phyloP scores from a whole-genome alignment of 768 basidiomycete genomes.

The Pleurotus pulmonarius region DNA sequence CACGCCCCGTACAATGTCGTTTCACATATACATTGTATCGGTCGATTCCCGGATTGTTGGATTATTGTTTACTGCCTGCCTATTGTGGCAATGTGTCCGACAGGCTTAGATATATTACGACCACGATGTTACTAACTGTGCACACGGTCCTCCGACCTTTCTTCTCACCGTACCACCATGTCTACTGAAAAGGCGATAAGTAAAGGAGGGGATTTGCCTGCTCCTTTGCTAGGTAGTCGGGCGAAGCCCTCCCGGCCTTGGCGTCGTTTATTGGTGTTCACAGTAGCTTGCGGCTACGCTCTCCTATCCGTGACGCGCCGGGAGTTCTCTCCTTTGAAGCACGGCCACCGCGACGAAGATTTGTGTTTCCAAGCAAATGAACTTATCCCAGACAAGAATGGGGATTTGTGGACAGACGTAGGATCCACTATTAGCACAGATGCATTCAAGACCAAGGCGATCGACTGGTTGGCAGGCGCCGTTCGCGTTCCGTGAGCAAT shows the following conservation, averaged over 20 bases:
- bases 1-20: background rate
- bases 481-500: slow-evolving; percentile 38
- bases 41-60: too few relatives aligned
- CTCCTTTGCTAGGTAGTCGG: background rate
- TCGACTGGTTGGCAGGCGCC: slow-evolving; percentile 47
- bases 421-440: slow-evolving; percentile 27
- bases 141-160: background rate
- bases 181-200: background rate
- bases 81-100: too few relatives aligned
- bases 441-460: slow-evolving; percentile 34
- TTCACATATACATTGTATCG: too few relatives aligned
- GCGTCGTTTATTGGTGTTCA: background rate
- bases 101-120: too few relatives aligned
- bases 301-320: background rate
- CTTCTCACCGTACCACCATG: background rate
- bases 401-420: slow-evolving; percentile 30
- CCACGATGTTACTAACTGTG: background rate
- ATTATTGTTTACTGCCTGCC: too few relatives aligned
- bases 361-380: slow-evolving; percentile 33
- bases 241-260: background rate
- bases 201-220: background rate
- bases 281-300: background rate
- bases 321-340: background rate
- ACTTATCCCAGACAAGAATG: slow-evolving; percentile 36
- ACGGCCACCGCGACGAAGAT: background rate